A percentile compares a stretch with the other conserved stretches of the same genome.
Evolutionary conservation across 257 asterid genomes (phyloP).

Genomic region (Solanum chiquidenum): DNA sequence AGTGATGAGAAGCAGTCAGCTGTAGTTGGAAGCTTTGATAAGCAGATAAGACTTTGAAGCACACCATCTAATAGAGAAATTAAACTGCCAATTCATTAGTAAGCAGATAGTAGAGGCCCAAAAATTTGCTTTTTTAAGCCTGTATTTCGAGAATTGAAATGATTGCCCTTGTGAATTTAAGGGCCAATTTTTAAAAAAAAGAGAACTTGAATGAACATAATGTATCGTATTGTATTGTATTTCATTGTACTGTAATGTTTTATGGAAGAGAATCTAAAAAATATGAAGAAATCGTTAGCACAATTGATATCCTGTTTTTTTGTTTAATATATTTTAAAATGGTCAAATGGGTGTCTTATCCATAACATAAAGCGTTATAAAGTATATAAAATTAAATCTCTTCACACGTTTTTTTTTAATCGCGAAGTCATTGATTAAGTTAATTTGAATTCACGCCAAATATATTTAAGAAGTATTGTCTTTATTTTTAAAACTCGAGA

Average conservation of each 20-base stretch:
- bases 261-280: no score
- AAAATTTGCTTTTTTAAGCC: background rate
- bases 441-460: no score
- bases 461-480: no score
- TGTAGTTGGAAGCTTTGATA: constrained; percentile 56
- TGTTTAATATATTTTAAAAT: background rate
- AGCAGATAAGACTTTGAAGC: constrained; percentile 35
- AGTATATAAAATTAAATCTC: background rate
- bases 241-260: no score
- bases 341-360: background rate
- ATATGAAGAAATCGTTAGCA: background rate
- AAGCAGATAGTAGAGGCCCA: background rate
- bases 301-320: background rate
- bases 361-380: background rate
- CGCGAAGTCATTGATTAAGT: no score
- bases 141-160: background rate
- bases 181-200: background rate
- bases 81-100: background rate
- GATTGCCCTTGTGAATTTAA: background rate
- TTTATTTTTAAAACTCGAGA: background rate
- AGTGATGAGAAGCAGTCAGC: constrained; percentile 50
- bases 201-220: background rate
- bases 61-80: background rate
- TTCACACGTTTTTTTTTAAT: background rate
- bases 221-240: background rate